Conservation (phyloP, 2,329 filamentous ascomycete genomes). For the Hawksworthiomyces lignivorus region DNA sequence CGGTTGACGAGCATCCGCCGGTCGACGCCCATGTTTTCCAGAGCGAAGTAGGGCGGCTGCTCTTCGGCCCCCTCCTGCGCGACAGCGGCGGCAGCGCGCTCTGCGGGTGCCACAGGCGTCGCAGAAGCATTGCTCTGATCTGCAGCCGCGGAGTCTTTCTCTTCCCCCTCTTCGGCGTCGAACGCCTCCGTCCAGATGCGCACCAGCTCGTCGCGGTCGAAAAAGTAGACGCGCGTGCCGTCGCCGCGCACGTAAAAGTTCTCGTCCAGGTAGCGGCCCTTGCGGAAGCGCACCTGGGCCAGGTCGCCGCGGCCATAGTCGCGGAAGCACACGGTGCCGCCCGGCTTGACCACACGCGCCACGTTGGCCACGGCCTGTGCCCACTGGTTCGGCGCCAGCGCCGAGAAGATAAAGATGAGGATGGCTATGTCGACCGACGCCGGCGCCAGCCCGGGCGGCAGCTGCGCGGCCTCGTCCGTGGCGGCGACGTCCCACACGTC, state of each 20-base stretch:
- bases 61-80: constrained; percentile 13
- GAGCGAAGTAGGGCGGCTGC: constrained; percentile 61
- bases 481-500: constrained; percentile 91
- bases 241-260: constrained; percentile 97
- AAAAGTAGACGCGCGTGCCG: constrained; percentile 95
- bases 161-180: constrained; percentile 11
- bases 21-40: constrained; percentile 76
- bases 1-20: constrained; percentile 87
- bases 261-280: constrained; percentile 85
- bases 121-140: no score
- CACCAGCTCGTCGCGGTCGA: constrained; percentile 75
- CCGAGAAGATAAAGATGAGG: constrained; percentile 96
- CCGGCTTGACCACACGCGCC: constrained; percentile 75
- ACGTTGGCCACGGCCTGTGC: constrained; percentile 72
- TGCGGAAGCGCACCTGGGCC: constrained; percentile 94
- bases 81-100: no score
- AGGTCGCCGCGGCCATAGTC: constrained; percentile 95
- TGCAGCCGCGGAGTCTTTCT: no score
- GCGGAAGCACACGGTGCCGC: constrained; percentile 88
- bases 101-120: no score
- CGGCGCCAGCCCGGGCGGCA: constrained; percentile 71
- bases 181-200: constrained; percentile 62
- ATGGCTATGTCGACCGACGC: constrained; percentile 85
- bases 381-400: constrained; percentile 81
- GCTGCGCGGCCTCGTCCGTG: constrained; percentile 32